These are phyloP conservation scores for Oldenlandia corymbosa DNA, from an alignment of 257 asterid genomes.

Conservation along the genomic window DNA sequence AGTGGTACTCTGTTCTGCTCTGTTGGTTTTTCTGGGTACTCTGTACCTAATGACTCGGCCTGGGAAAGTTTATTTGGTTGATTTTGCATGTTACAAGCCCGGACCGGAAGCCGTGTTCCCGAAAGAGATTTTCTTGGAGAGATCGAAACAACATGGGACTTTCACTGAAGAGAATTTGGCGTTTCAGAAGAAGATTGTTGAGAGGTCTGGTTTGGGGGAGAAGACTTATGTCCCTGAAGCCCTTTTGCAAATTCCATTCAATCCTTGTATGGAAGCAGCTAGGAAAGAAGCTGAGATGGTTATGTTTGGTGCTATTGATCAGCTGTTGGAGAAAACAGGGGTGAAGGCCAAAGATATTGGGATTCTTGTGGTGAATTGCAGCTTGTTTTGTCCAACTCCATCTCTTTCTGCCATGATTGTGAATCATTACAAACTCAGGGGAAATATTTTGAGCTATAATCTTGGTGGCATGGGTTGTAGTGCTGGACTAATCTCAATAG, in stretches of 20 bases:
- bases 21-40: conserved; percentile 41
- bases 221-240: conserved; percentile 64
- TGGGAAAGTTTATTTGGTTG: conserved; percentile 46
- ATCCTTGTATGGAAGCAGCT: conserved; percentile 55
- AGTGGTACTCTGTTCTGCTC: conserved; percentile 35
- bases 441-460: conserved; percentile 61
- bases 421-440: conserved; percentile 67
- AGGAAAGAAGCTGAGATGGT: conserved; percentile 62
- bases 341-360: conserved; percentile 64
- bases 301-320: conserved; percentile 74
- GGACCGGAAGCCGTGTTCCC: conserved; percentile 33
- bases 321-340: conserved; percentile 53
- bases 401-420: conserved; percentile 72
- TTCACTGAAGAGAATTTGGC: conserved; percentile 49
- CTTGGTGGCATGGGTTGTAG: conserved; percentile 95
- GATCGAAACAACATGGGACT: conserved; percentile 25
- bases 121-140: conserved; percentile 45
- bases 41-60: conserved; percentile 65
- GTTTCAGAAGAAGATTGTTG: conserved; percentile 56
- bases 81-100: conserved; percentile 73
- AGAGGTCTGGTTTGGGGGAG: conserved; percentile 68
- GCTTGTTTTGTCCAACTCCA: conserved; percentile 70
- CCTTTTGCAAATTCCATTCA: conserved; percentile 38
- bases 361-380: conserved; percentile 66
- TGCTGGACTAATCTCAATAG: conserved; percentile 74